Percentiles rank a stretch among this genome's conserved stretches.
Conservation (phyloP, 306 rosid genomes). For the Malus sylvestris region DNA sequence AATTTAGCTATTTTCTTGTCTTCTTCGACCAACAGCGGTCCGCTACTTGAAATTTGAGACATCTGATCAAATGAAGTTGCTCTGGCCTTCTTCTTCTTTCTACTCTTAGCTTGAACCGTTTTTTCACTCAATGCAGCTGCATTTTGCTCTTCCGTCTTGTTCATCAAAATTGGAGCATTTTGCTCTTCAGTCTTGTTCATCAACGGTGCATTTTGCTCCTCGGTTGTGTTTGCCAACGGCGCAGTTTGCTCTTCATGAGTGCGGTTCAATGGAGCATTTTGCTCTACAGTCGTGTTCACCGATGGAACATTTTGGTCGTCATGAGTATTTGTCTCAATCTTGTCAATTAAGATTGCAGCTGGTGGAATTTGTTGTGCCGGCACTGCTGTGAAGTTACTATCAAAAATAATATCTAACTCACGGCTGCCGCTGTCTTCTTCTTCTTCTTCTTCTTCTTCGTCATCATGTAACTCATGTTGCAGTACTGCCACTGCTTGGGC, state of each 20-base stretch:
- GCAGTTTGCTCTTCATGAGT: background rate
- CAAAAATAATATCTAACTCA: background rate
- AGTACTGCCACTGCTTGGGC: background rate
- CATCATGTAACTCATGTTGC: conserved; percentile 12
- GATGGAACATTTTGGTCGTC: background rate
- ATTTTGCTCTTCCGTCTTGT: background rate
- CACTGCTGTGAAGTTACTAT: conserved; percentile 20
- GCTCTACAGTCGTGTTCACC: conserved; percentile 4
- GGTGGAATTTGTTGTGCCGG: conserved; percentile 6
- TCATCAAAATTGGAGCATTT: background rate
- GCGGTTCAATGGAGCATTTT: conserved; percentile 15
- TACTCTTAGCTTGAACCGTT: background rate
- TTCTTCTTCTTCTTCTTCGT: background rate
- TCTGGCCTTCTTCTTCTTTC: background rate
- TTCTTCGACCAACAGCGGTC: background rate
- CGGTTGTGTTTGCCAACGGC: background rate
- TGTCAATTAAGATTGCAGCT: conserved; percentile 11
- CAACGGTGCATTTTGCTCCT: background rate
- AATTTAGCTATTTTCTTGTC: no score
- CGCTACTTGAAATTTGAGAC: background rate
- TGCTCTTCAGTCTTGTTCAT: conserved; percentile 4
- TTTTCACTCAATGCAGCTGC: background rate
- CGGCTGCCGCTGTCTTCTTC: background rate
- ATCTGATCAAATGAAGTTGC: background rate
- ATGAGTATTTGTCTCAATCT: background rate